Evolutionary conservation across 495 filamentous ascomycete species (phyloP).

Genomic region (Podospora appendiculata): DNA sequence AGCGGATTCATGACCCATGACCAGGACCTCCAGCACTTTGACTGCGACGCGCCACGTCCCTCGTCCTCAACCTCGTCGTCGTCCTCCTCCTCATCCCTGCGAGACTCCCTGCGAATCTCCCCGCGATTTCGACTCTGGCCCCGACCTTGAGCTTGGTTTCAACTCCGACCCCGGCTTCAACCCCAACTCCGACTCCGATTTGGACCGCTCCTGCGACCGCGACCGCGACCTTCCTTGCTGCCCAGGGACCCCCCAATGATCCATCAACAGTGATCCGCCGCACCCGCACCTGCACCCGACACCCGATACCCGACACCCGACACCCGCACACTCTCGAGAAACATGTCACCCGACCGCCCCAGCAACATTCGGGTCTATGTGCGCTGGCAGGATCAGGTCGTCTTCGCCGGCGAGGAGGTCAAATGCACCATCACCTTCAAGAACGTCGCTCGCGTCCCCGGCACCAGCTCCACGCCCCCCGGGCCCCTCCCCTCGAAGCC

Average conservation of each 20-base stretch:
- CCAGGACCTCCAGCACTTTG: background rate
- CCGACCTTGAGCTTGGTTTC: too few relatives aligned
- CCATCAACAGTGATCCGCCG: too few relatives aligned
- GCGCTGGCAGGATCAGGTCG: constrained; percentile 80
- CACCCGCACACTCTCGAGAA: background rate
- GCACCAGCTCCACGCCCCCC: constrained; percentile 1
- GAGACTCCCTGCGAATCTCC: too few relatives aligned
- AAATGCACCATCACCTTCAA: constrained; percentile 95
- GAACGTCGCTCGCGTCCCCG: constrained; percentile 48
- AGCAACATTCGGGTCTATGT: constrained; percentile 87
- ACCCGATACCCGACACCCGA: too few relatives aligned
- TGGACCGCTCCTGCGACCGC: too few relatives aligned
- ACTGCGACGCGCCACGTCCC: background rate
- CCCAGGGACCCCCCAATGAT: too few relatives aligned
- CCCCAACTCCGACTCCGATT: too few relatives aligned
- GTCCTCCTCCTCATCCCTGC: too few relatives aligned
- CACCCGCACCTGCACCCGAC: too few relatives aligned
- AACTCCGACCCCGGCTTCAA: too few relatives aligned
- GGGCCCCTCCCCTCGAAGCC: background rate
- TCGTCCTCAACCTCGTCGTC: background rate
- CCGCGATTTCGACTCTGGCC: too few relatives aligned
- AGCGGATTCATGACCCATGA: background rate
- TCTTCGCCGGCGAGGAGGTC: constrained; percentile 91
- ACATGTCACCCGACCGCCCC: constrained; percentile 24
- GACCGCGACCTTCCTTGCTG: too few relatives aligned